phyloP scores from a whole-genome alignment of 371 early-diverging fungal species.

The Parasitella parasitica region DNA sequence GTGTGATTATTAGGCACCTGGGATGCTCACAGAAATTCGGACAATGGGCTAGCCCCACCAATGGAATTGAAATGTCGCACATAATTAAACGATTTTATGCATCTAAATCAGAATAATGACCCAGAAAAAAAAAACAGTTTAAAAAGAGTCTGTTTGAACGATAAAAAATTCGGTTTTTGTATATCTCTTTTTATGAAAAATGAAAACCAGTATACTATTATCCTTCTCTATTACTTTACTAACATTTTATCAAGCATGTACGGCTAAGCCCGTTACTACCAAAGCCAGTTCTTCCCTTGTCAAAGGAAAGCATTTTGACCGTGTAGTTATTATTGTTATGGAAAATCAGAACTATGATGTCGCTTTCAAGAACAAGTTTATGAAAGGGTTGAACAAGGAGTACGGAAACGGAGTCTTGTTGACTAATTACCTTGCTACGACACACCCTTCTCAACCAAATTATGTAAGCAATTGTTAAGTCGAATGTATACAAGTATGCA shows the following conservation, averaged over 20 bases:
- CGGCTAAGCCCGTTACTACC: not conserved
- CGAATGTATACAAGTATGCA: conserved; percentile 25
- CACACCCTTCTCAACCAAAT: conserved; percentile 46
- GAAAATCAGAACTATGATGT: conserved; percentile 50
- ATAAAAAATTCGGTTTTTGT: too few species aligned
- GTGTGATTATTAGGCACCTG: too few species aligned
- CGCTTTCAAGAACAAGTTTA: conserved; percentile 40
- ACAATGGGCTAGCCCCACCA: too few species aligned
- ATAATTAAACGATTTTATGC: too few species aligned
- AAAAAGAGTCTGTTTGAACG: too few species aligned
- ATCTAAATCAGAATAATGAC: too few species aligned
- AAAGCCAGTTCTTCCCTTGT: not conserved
- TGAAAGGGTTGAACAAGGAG: conserved; percentile 19
- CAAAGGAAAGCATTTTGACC: conserved; percentile 41
- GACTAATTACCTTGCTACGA: conserved; percentile 37
- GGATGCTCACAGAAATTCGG: too few species aligned
- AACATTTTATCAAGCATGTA: not conserved
- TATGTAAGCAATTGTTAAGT: conserved; percentile 48
- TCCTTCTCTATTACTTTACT: not conserved
- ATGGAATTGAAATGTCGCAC: not conserved
- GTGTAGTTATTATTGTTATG: conserved; percentile 49
- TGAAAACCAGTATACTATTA: not conserved
- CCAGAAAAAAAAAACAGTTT: too few species aligned
- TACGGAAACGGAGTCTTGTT: conserved; percentile 33
- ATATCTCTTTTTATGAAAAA: too few species aligned